Evolutionary conservation across 345 rosid species (phyloP).

Genomic region (Eucalyptus erythrocorys): DNA sequence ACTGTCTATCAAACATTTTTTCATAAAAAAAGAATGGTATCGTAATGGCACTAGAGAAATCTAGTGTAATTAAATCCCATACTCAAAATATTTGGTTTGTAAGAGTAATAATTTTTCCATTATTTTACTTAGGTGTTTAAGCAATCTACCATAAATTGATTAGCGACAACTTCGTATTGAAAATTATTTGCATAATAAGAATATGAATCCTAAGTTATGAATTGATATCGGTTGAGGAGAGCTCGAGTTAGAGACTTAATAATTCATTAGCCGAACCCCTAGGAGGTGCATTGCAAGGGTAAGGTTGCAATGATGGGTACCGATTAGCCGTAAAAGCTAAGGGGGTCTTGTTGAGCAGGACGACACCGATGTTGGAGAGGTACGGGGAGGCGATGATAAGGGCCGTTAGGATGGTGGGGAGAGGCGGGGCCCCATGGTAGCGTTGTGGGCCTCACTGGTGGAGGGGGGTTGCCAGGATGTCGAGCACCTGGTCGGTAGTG

Average conservation of each 20-base stretch:
- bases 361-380: conserved; percentile 80
- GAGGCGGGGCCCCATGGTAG: conserved; percentile 7
- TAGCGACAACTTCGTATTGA: too few species aligned
- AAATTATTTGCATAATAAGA: too few species aligned
- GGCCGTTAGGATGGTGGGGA: conserved; percentile 61
- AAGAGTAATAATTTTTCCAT: too few species aligned
- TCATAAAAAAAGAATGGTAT: too few species aligned
- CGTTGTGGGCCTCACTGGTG: conserved; percentile 34
- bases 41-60: rapidly evolving
- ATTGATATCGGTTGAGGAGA: rapidly evolving
- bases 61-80: too few species aligned
- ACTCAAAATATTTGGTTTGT: too few species aligned
- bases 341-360: conserved; percentile 86
- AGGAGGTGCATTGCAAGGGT: too few species aligned
- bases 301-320: conserved; percentile 20
- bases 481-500: conserved; percentile 22
- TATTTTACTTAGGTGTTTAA: too few species aligned
- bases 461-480: conserved; percentile 77
- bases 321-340: conserved; percentile 73
- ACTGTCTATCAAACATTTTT: too few species aligned
- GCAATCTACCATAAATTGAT: too few species aligned
- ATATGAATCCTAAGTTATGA: too few species aligned
- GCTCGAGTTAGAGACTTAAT: rapidly evolving
- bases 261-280: too few species aligned
- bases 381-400: conserved; percentile 74